phyloP scores from a whole-genome alignment of 805 yeast species.

The Starmerella vaccinii region DNA sequence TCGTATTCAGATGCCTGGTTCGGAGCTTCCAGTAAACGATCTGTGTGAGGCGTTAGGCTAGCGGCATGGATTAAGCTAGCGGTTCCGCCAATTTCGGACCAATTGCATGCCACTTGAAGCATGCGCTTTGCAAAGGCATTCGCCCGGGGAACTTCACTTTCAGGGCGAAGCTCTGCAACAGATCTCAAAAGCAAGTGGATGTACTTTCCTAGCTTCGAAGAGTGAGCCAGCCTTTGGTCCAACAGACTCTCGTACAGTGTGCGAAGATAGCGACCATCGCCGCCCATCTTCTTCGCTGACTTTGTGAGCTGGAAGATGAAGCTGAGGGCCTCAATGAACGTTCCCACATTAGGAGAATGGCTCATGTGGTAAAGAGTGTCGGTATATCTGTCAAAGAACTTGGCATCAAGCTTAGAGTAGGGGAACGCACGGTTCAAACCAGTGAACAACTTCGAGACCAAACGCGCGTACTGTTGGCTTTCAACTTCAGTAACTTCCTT shows the following conservation, averaged over 20 bases:
- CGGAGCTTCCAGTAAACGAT: slow-evolving; percentile 49
- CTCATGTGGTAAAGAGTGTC: slow-evolving; percentile 81
- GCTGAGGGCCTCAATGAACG: slow-evolving; percentile 84
- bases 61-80: slow-evolving; percentile 24
- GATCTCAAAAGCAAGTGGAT: slow-evolving; percentile 78
- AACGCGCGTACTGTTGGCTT: slow-evolving; percentile 70
- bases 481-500: slow-evolving; percentile 28
- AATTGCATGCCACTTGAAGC: slow-evolving; percentile 69
- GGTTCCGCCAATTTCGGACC: slow-evolving; percentile 75
- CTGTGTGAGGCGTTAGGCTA: slow-evolving; percentile 56
- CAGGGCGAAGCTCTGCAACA: slow-evolving; percentile 45
- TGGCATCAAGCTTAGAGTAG: slow-evolving; percentile 61
- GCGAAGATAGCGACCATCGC: slow-evolving; percentile 55
- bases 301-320: slow-evolving; percentile 70
- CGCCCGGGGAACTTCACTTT: slow-evolving; percentile 50
- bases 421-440: slow-evolving; percentile 97
- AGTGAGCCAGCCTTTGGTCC: slow-evolving; percentile 70
- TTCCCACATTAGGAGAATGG: slow-evolving; percentile 86
- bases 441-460: slow-evolving; percentile 82
- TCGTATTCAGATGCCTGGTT: slow-evolving; percentile 42
- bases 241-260: slow-evolving; percentile 82
- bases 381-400: slow-evolving; percentile 59
- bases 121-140: slow-evolving; percentile 86
- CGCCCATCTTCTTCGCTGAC: slow-evolving; percentile 34
- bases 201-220: slow-evolving; percentile 89